These are phyloP conservation scores for Cardiospermum halicacabum DNA, from an alignment of 345 rosid genomes.

Conservation along the genomic window DNA sequence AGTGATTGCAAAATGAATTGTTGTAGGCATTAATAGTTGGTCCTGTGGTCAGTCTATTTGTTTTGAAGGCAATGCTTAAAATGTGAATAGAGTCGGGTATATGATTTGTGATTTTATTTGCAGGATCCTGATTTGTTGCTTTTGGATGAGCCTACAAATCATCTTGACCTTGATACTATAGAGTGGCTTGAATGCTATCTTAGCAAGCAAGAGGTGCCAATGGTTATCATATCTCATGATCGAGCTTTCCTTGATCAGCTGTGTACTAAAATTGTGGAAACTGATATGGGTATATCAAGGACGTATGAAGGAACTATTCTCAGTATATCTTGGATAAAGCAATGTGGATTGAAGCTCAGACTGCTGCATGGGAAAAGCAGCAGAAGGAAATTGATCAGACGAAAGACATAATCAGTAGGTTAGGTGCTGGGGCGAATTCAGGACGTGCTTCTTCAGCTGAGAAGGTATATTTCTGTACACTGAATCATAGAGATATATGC, in stretches of 20 bases:
- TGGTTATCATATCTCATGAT: constrained; percentile 96
- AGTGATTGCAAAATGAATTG: neutral
- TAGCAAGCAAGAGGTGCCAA: constrained; percentile 84
- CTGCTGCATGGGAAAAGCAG: constrained; percentile 87
- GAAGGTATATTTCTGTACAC: constrained; percentile 45
- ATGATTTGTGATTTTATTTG: constrained; percentile 18
- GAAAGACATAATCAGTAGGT: constrained; percentile 63
- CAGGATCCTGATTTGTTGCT: constrained; percentile 95
- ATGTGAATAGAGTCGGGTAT: too few species aligned
- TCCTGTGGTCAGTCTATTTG: neutral
- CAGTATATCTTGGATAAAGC: constrained; percentile 71
- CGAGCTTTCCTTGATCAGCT: constrained; percentile 94
- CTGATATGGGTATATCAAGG: constrained; percentile 89
- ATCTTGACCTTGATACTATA: constrained; percentile 91
- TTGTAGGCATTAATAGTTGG: neutral
- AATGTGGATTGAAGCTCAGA: constrained; percentile 68
- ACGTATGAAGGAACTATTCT: constrained; percentile 84
- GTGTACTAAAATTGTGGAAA: constrained; percentile 94
- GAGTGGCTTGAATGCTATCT: constrained; percentile 98
- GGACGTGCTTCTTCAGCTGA: constrained; percentile 98
- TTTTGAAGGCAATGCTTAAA: neutral
- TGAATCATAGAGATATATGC: neutral
- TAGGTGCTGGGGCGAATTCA: constrained; percentile 81
- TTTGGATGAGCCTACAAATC: constrained; percentile 94
- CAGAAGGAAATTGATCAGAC: constrained; percentile 84